Evolutionary conservation across 257 asterid genomes (phyloP).

Genomic region (Gynochthodes officinalis): DNA sequence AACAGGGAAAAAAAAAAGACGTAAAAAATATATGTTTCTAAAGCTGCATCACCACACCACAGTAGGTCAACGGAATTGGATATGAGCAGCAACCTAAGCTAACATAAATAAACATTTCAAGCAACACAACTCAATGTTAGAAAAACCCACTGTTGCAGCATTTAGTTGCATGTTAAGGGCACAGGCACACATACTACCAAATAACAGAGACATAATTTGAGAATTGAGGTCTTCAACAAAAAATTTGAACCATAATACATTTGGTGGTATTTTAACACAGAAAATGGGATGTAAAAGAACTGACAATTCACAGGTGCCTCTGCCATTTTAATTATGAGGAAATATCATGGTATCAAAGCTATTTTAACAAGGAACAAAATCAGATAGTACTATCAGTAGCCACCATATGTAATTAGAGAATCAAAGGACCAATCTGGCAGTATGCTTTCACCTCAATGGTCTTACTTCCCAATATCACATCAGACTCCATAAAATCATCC

Average conservation of each 20-base stretch:
- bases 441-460: conserved; percentile 51
- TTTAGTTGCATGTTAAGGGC: background rate
- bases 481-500: conserved; percentile 59
- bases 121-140: background rate
- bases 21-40: background rate
- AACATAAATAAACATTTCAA: background rate
- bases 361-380: background rate
- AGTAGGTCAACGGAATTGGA: background rate
- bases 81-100: background rate
- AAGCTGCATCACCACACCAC: background rate
- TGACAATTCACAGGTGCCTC: background rate
- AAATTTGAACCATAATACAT: background rate
- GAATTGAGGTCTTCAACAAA: background rate
- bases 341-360: background rate
- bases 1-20: conserved; percentile 5
- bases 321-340: background rate
- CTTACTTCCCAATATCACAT: conserved; percentile 56
- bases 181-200: conserved; percentile 35
- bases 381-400: background rate
- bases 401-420: background rate
- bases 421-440: background rate
- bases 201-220: background rate
- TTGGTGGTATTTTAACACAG: background rate
- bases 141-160: background rate
- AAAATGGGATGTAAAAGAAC: background rate